Evolutionary conservation across 768 basidiomycete genomes (phyloP), one percentile per base, ranked within the genome.

Genomic region (Amanita muscaria): DNA sequence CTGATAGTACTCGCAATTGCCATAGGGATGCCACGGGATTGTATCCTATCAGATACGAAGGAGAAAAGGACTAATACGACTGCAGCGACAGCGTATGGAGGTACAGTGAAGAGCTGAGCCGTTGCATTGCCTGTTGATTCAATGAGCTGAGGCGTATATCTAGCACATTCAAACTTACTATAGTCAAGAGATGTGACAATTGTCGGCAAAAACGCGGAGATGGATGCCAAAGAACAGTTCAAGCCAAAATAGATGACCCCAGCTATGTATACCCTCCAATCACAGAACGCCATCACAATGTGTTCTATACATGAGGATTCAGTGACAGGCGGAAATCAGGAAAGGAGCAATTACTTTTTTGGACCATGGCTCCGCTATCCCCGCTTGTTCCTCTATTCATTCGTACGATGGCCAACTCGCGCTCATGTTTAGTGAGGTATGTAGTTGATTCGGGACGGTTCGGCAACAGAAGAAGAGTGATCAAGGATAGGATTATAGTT

Each of bases 151-250:
- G n/a, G n/a, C n/a, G n/a, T n/a, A 21, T 11, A 27, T 27, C 15
- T 9, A 24, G 14, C 37, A 3, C 42, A 29, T 25, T 31, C 31
- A 31, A 21, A 65, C 83, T 37, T 45, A 86, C 85, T 74, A 51
- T 72, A 79, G 25, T 83, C 83, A 45, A 88, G 78, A 0, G 80
- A 84, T 33, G 67, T 69, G 34, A 90, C 76, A 53, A 90, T 86
- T 2, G 86, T 89, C 2, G 88, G 88, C 43, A 91, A 63, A 64
- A 91, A 91, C 0, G 86, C 85, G 18, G 81, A 80, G 27, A 83
- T 83, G 7, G 86, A 83, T n/a, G 83, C 79, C 12, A 88, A 64
- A 16, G 84, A 81, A 40, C 75, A 76, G 54, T 88, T 88, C 40
- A 85, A 63, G 23, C 83, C 84, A 55, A 88, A 87, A 59, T 86